Conservation (phyloP, 2,329 filamentous ascomycete species). For the Venturia oleaginea region DNA sequence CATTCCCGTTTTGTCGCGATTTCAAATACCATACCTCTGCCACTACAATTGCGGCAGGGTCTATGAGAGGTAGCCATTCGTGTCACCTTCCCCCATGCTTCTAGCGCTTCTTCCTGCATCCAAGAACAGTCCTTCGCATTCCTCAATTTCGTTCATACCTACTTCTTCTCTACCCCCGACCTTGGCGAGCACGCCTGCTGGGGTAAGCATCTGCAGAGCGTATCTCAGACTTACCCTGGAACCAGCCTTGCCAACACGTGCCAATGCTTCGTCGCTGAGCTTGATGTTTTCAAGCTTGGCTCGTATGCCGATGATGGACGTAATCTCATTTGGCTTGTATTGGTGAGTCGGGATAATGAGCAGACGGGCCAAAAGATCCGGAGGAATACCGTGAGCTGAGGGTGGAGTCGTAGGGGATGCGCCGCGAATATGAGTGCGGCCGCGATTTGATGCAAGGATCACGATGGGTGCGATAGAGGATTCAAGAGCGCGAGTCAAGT, state of each 20-base stretch:
- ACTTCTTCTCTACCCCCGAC: conserved; percentile 45
- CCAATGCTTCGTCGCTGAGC: conserved; percentile 72
- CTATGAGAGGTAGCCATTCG: conserved; percentile 2
- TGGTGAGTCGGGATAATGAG: conserved; percentile 93
- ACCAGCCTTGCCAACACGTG: conserved; percentile 79
- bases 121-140: conserved; percentile 39
- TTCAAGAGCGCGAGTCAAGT: conserved; percentile 96
- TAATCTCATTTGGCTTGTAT: conserved; percentile 83
- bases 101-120: conserved; percentile 40
- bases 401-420: conserved; percentile 44
- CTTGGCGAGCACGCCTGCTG: conserved; percentile 81
- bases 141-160: conserved; percentile 46
- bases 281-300: conserved; percentile 71
- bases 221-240: conserved; percentile 86
- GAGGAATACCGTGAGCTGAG: conserved; percentile 85
- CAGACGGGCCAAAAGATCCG: conserved; percentile 85
- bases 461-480: conserved; percentile 92
- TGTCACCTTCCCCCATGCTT: conserved; percentile 12
- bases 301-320: conserved; percentile 79
- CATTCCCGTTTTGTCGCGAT: conserved; percentile 4
- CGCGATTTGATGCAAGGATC: conserved; percentile 93
- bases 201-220: conserved; percentile 82
- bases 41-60: background rate
- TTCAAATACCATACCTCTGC: background rate
- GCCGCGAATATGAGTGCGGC: conserved; percentile 85